Conservation (phyloP, 2,329 filamentous ascomycete genomes). For the Diplodia corticola region DNA sequence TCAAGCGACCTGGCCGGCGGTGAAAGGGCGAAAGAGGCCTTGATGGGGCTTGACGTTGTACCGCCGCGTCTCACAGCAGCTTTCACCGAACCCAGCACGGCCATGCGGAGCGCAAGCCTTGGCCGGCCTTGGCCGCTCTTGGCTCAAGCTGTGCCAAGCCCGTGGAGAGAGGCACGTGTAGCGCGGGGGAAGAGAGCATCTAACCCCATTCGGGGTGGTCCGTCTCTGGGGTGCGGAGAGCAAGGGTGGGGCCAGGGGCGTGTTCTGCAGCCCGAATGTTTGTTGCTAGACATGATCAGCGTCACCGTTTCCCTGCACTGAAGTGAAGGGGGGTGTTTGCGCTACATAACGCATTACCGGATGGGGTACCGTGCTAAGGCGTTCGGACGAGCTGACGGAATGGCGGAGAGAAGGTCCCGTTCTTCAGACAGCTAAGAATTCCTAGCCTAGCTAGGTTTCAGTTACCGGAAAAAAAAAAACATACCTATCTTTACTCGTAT, state of each 20-base stretch:
- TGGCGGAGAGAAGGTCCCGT: no score
- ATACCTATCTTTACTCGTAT: no score
- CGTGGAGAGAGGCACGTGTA: not conserved
- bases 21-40: not conserved
- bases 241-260: not conserved
- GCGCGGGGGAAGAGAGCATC: not conserved
- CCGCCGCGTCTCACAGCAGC: not conserved
- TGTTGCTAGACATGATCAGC: no score
- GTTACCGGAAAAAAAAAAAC: no score
- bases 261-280: no score
- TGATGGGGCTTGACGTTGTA: not conserved
- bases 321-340: no score
- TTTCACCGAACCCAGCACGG: not conserved
- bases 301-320: no score
- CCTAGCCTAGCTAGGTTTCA: no score
- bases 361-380: no score
- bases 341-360: no score
- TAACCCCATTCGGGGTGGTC: not conserved
- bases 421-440: no score
- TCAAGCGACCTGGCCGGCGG: constrained; percentile 1
- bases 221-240: constrained; percentile 17
- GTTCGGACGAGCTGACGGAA: no score
- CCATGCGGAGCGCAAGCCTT: constrained; percentile 2
- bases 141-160: not conserved
- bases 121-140: not conserved